These are phyloP conservation scores for Zasmidium citrigriseum DNA, from an alignment of 2,329 filamentous ascomycete species.

Conservation along the genomic window DNA sequence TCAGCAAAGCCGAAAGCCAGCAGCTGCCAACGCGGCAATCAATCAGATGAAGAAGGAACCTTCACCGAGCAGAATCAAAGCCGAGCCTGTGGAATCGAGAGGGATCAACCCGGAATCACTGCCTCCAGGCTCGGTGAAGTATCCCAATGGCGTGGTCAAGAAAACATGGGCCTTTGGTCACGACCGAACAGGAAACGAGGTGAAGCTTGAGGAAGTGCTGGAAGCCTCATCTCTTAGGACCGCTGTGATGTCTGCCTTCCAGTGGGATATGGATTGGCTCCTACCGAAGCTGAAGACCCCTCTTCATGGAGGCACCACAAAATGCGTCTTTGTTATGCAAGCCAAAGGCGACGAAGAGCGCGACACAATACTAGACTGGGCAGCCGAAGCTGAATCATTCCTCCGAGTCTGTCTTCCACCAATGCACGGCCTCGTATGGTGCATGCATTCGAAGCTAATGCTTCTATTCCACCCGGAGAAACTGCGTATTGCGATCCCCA, in stretches of 20 bases:
- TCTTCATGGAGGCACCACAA: constrained; percentile 58
- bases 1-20: constrained; percentile 20
- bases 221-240: constrained; percentile 71
- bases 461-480: constrained; percentile 75
- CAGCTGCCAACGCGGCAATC: constrained; percentile 24
- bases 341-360: constrained; percentile 50
- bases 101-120: neutral
- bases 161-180: constrained; percentile 75
- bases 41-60: constrained; percentile 15
- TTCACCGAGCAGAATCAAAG: neutral
- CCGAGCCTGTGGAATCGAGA: neutral
- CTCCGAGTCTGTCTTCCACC: constrained; percentile 76
- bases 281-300: constrained; percentile 58
- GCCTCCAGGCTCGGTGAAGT: constrained; percentile 38
- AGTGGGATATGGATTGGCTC: constrained; percentile 82
- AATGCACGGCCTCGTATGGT: constrained; percentile 69
- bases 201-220: constrained; percentile 85
- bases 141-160: constrained; percentile 68
- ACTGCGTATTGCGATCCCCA: constrained; percentile 80
- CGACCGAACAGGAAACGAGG: constrained; percentile 65
- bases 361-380: constrained; percentile 30
- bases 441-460: constrained; percentile 95
- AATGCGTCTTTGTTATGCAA: constrained; percentile 61
- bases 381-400: constrained; percentile 32
- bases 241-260: constrained; percentile 82